Conservation (phyloP, 345 rosid species). For the Luvunga scandens region DNA sequence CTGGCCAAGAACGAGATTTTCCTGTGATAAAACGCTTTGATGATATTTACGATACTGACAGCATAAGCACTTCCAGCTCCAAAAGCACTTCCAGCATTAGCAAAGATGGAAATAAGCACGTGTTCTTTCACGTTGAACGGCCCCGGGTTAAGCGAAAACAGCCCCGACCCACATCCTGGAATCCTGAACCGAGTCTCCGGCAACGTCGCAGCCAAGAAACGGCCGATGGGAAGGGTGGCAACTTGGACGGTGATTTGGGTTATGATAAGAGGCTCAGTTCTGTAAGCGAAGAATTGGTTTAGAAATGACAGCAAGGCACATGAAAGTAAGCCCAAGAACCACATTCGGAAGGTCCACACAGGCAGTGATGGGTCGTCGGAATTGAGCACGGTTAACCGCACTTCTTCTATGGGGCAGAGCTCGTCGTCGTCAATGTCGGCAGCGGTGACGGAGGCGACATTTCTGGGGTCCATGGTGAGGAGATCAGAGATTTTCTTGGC, state of each 20-base stretch:
- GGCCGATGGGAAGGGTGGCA: conserved; percentile 74
- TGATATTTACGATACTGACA: conserved; percentile 65
- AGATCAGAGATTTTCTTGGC: not conserved
- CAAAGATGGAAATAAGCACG: conserved; percentile 75
- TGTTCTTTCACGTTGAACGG: conserved; percentile 88
- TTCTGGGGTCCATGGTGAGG: not conserved
- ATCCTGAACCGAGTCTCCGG: conserved; percentile 56
- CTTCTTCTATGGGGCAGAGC: conserved; percentile 73
- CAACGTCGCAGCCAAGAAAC: conserved; percentile 58
- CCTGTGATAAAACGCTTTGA: conserved; percentile 64
- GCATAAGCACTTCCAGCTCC: conserved; percentile 70
- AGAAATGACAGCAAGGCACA: conserved; percentile 73
- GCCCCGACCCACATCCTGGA: conserved; percentile 52
- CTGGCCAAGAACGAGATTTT: conserved; percentile 65
- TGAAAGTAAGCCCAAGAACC: conserved; percentile 68
- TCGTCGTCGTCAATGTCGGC: conserved; percentile 38
- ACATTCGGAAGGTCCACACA: conserved; percentile 90
- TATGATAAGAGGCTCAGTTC: conserved; percentile 75
- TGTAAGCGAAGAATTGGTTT: conserved; percentile 79
- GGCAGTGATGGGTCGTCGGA: conserved; percentile 76
- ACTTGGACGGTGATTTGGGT: conserved; percentile 84
- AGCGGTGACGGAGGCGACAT: not conserved
- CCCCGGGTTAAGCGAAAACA: conserved; percentile 73
- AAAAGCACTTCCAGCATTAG: conserved; percentile 86
- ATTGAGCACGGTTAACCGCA: conserved; percentile 71